Base-by-base conservation (phyloP, 208 protist species). In the Novymonas esmeraldas region DNA sequence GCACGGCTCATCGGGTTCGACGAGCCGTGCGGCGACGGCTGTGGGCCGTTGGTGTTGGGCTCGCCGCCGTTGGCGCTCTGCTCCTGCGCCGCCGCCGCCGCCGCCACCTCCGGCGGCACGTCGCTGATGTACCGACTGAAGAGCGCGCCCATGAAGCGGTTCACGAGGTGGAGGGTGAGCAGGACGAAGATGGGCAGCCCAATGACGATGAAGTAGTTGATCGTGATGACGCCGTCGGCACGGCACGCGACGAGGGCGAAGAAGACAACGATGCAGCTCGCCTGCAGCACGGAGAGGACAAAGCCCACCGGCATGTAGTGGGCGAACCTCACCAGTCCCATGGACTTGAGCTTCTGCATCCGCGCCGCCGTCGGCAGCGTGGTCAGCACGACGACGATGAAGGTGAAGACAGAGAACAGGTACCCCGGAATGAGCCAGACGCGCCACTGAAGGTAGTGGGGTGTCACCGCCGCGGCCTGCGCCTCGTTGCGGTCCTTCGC, bases 161-260 rank as follows among this genome's bases (percentile, higher is more conserved):
- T 76, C 10, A 90, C 42, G 45, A 85, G 28, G 24, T 80, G n/a
- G 29, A 82, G 61, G 20, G 58, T 67, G n/a, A 54, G 54, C 18
- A 48, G 52, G 1, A 82, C 62, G 58, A 78, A 91, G 42, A 79
- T 73, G 0, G 88, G 88, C 3, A 92, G 16, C 6, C 78, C 82
- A 9, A 94, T 64, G 29, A 89, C 73, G 18, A 92, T 42, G 59
- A 89, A 92, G 68, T 86, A 94, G 77, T 90, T 82, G 24, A 55
- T 82, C 9, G 67, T 84, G 41, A 94, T 91, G 10, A 69, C 60
- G 41, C 79, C 75, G 52, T 94, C 88, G 1, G 85, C 82, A 38
- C 88, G 84, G 64, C 81, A 89, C 2, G 82, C 81, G 28, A 90
- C 79, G 18, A 94, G 76, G 48, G 70, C 81, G 22, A 86, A 74